Evolutionary conservation across 129 eudicot genomes (phyloP).

Genomic region (Flaveria linearis): DNA sequence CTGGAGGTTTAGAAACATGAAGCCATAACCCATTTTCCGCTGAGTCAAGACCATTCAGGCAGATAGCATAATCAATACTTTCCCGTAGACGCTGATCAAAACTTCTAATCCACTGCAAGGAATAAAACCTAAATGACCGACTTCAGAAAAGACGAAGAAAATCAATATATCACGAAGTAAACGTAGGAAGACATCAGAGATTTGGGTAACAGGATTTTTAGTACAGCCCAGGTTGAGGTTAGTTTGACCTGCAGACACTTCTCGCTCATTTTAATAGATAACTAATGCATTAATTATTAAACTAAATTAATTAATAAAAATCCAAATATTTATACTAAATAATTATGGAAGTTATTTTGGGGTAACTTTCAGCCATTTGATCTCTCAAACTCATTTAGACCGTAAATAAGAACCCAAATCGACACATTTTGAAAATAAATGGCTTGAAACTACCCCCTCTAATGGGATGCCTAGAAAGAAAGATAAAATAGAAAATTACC

Average conservation of each 20-base stretch:
- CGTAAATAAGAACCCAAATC: not conserved
- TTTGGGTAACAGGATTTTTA: not conserved
- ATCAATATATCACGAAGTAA: not conserved
- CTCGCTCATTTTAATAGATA: not conserved
- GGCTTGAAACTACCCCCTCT: not conserved
- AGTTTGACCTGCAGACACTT: not conserved
- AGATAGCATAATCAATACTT: constrained; percentile 91
- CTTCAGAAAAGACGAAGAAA: not conserved
- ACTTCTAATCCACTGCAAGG: constrained; percentile 82
- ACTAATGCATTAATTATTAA: not conserved
- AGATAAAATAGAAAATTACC: constrained; percentile 41
- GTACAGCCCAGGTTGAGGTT: not conserved
- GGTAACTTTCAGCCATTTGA: not conserved
- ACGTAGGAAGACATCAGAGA: not conserved
- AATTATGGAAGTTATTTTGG: not conserved
- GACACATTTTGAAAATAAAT: not conserved
- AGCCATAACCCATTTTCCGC: constrained; percentile 58
- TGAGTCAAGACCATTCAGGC: constrained; percentile 85
- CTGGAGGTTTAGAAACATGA: constrained; percentile 98
- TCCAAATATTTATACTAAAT: not conserved
- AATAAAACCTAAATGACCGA: constrained; percentile 2
- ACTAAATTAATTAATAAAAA: not conserved
- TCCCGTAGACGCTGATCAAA: constrained; percentile 89
- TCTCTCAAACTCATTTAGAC: not conserved
- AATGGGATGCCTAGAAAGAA: not conserved